These are phyloP conservation scores for Scutellaria galericulata DNA, from an alignment of 257 asterid genomes.

Conservation along the genomic window DNA sequence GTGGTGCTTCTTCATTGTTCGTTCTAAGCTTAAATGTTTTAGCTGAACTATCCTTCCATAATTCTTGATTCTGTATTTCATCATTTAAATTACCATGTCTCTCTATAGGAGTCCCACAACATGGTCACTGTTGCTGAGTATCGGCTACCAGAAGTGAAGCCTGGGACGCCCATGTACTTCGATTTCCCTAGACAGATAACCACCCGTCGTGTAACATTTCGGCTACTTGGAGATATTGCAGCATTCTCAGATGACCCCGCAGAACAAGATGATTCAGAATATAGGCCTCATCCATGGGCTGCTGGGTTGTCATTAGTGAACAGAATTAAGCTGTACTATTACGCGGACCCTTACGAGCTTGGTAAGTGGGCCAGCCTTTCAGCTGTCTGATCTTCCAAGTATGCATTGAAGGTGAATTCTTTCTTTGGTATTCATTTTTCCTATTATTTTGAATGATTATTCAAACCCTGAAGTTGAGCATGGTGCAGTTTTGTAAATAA, in stretches of 20 bases:
- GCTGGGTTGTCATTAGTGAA: constrained; percentile 78
- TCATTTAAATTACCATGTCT: background rate
- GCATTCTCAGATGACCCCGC: constrained; percentile 81
- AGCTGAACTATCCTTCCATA: background rate
- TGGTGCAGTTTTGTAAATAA: too few species aligned
- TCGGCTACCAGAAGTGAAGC: constrained; percentile 88
- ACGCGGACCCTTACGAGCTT: constrained; percentile 87
- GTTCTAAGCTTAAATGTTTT: constrained; percentile 3
- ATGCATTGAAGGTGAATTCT: background rate
- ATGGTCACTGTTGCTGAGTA: constrained; percentile 81
- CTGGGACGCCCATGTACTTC: constrained; percentile 87
- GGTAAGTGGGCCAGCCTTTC: constrained; percentile 98
- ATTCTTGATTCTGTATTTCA: background rate
- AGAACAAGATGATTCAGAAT: constrained; percentile 79
- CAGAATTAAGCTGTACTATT: constrained; percentile 81
- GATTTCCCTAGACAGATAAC: constrained; percentile 83
- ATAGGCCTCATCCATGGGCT: constrained; percentile 59
- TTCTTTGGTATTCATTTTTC: constrained; percentile 11
- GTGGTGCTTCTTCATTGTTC: constrained; percentile 17
- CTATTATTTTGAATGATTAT: background rate
- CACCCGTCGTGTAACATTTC: constrained; percentile 71
- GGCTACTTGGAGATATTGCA: constrained; percentile 85
- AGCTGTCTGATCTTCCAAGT: constrained; percentile 49
- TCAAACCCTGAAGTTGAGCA: background rate
- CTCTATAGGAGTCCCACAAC: constrained; percentile 70